phyloP scores from a whole-genome alignment of 2,329 filamentous ascomycete genomes.

The Claviceps lovelessii region DNA sequence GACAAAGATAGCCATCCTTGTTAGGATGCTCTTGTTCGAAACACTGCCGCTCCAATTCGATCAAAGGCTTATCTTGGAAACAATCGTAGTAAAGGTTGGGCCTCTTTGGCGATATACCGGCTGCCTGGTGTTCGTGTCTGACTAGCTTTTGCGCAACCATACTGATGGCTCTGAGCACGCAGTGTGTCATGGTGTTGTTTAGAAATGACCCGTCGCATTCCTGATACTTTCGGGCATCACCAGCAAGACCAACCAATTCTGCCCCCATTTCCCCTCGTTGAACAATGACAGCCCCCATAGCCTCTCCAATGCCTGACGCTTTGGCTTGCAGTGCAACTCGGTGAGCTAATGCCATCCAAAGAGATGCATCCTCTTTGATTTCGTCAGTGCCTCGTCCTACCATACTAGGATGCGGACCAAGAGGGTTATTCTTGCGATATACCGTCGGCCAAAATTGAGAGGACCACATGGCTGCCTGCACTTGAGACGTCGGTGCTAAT shows the following conservation, averaged over 20 bases:
- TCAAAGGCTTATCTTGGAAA: constrained; percentile 54
- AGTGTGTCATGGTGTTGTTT: constrained; percentile 66
- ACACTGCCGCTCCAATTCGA: constrained; percentile 48
- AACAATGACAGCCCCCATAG: constrained; percentile 62
- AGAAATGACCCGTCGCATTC: constrained; percentile 31
- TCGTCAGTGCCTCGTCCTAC: constrained; percentile 56
- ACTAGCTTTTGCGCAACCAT: constrained; percentile 62
- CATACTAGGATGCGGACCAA: constrained; percentile 67
- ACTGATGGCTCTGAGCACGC: constrained; percentile 64
- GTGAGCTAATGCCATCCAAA: constrained; percentile 56
- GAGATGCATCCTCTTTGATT: constrained; percentile 46
- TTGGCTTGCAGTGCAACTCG: constrained; percentile 46
- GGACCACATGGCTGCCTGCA: constrained; percentile 62
- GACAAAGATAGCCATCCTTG: constrained; percentile 80
- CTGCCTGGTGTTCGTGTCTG: constrained; percentile 34
- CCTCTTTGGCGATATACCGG: constrained; percentile 18
- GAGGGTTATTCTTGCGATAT: constrained; percentile 76
- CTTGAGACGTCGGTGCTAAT: constrained; percentile 58
- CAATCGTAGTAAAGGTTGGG: constrained; percentile 42
- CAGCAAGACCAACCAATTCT: constrained; percentile 56
- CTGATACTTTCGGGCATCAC: constrained; percentile 57
- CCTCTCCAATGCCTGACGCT: constrained; percentile 46
- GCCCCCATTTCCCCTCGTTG: constrained; percentile 40
- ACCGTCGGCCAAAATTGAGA: constrained; percentile 69
- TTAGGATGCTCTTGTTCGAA: constrained; percentile 51